Percentiles rank a stretch among this genome's conserved stretches.
Conservation (phyloP, 352 stramenopile species). For the Phytophthora palmivora region DNA sequence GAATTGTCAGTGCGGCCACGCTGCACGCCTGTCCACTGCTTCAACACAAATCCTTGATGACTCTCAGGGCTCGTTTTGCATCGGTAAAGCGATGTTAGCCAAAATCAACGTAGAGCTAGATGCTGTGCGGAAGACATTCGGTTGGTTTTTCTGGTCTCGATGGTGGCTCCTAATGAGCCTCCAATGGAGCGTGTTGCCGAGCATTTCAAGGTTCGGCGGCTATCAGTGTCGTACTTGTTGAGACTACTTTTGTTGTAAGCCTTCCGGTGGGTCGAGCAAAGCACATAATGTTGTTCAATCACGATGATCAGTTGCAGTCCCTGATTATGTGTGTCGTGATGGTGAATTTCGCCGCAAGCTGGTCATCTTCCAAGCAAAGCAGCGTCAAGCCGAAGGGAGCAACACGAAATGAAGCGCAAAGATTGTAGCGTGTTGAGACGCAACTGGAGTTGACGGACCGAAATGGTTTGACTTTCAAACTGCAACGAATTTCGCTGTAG, state of each 20-base stretch:
- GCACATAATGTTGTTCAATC: constrained; percentile 4
- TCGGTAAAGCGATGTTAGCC: not conserved
- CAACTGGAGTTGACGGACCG: constrained; percentile 17
- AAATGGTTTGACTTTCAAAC: too few species aligned
- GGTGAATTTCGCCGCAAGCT: not conserved
- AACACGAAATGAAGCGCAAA: constrained; percentile 19
- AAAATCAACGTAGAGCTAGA: constrained; percentile 7
- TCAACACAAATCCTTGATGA: constrained; percentile 38
- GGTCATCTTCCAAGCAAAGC: constrained; percentile 20
- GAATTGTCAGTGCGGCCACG: constrained; percentile 33
- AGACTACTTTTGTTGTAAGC: not conserved
- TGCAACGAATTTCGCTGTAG: too few species aligned
- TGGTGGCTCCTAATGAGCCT: too few species aligned
- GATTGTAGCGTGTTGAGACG: constrained; percentile 9
- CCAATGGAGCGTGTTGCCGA: constrained; percentile 6
- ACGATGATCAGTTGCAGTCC: not conserved
- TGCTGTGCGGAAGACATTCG: constrained; percentile 20
- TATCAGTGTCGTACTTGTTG: not conserved
- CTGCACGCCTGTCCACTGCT: constrained; percentile 27
- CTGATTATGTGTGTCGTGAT: too few species aligned
- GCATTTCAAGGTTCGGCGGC: constrained; percentile 5
- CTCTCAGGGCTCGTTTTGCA: constrained; percentile 11
- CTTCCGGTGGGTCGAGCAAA: constrained; percentile 11
- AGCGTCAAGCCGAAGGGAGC: constrained; percentile 1
- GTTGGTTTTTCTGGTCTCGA: constrained; percentile 23